Evolutionary conservation across 371 early-diverging fungal genomes (phyloP).

Genomic region (Mortierella sp.): DNA sequence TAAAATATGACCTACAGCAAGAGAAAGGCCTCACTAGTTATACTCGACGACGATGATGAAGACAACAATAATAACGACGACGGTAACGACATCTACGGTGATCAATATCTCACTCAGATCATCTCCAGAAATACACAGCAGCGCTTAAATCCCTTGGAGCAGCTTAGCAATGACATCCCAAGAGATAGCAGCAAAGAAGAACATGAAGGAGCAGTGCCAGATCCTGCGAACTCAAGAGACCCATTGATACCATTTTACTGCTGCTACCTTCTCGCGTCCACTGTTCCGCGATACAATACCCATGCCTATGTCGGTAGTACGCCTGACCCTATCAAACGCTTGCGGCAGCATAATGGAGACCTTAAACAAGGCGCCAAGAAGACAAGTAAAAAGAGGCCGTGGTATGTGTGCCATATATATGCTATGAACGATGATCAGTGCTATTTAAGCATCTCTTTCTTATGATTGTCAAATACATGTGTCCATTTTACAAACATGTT

Average conservation of each 20-base stretch:
- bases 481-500: too few relatives aligned
- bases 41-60: constrained; percentile 10
- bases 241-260: constrained; percentile 56
- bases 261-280: constrained; percentile 65
- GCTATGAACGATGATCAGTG: not conserved
- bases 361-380: constrained; percentile 71
- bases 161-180: too few relatives aligned
- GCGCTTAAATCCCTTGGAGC: too few relatives aligned
- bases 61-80: not conserved
- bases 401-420: constrained; percentile 42
- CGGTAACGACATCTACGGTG: not conserved
- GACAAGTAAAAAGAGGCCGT: constrained; percentile 67
- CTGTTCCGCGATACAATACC: constrained; percentile 49
- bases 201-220: not conserved
- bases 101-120: not conserved
- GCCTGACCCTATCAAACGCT: constrained; percentile 66
- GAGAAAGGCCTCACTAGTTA: not conserved
- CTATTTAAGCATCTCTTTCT: not conserved
- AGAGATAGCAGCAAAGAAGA: too few relatives aligned
- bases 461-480: not conserved
- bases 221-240: constrained; percentile 9
- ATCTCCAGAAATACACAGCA: too few relatives aligned
- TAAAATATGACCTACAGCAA: constrained; percentile 9
- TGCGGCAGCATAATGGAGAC: constrained; percentile 75
- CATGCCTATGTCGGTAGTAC: constrained; percentile 74